These are phyloP conservation scores for Physcomitrellopsis africana DNA, from an alignment of 225 moss, liverwort and hornwort genomes.

Conservation along the genomic window DNA sequence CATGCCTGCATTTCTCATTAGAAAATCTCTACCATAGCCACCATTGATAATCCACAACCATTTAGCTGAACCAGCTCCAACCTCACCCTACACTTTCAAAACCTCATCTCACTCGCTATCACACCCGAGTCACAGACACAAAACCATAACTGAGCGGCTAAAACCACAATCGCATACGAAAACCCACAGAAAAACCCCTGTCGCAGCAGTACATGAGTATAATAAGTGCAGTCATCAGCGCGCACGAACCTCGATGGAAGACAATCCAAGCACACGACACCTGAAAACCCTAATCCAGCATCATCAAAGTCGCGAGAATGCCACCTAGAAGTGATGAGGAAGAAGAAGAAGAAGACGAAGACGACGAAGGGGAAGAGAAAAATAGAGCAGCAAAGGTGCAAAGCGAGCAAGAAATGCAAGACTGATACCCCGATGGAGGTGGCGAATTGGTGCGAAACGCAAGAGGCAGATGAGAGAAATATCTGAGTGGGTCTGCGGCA, in stretches of 20 bases:
- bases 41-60: too few relatives aligned
- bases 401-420: conserved; percentile 24
- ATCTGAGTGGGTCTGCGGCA: background rate
- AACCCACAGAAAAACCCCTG: background rate
- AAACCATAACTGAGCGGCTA: background rate
- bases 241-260: background rate
- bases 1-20: conserved; percentile 40
- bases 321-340: too few relatives aligned
- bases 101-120: background rate
- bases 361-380: background rate
- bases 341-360: background rate
- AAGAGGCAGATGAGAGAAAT: background rate
- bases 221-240: background rate
- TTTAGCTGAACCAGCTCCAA: background rate
- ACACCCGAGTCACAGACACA: conserved; percentile 16
- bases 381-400: background rate
- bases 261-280: background rate
- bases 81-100: background rate
- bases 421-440: conserved; percentile 28
- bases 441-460: conserved; percentile 24
- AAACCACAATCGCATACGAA: background rate
- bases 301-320: too few relatives aligned
- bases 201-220: background rate
- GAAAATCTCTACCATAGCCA: too few relatives aligned
- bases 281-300: conserved; percentile 29